These are phyloP conservation scores for Cucumis melo DNA, from an alignment of 306 rosid species.

Conservation along the genomic window DNA sequence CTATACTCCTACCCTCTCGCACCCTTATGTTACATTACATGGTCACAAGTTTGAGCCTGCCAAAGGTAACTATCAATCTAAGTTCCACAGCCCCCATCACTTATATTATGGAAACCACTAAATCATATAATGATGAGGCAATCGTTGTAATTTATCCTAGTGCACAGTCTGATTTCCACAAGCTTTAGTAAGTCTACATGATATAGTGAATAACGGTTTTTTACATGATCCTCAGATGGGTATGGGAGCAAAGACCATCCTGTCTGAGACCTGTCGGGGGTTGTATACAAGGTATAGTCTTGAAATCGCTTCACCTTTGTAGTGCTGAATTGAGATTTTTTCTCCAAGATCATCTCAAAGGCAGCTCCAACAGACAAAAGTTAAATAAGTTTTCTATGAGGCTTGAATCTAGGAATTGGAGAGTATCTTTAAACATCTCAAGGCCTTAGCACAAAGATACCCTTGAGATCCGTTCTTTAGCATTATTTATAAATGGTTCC, in stretches of 20 bases:
- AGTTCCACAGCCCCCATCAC: background rate
- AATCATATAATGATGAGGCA: background rate
- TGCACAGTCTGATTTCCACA: background rate
- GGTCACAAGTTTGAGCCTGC: background rate
- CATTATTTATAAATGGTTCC: background rate
- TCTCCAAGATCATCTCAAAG: background rate
- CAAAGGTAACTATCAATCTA: background rate
- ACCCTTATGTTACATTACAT: background rate
- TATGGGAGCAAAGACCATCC: conserved; percentile 70
- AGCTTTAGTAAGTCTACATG: background rate
- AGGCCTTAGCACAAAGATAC: background rate
- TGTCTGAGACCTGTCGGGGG: conserved; percentile 72
- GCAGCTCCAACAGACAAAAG: background rate
- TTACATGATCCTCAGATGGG: conserved; percentile 40
- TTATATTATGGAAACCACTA: background rate
- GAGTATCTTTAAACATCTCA: background rate
- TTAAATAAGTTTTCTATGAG: background rate
- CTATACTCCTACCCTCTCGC: background rate
- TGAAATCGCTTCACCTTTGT: background rate
- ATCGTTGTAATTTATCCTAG: background rate
- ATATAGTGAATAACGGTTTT: background rate
- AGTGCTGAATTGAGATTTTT: background rate
- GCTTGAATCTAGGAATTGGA: background rate
- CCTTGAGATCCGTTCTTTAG: background rate
- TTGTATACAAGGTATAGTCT: conserved; percentile 41